Conservation (phyloP, 2,329 filamentous ascomycete genomes). For the Fusarium coffeatum region DNA sequence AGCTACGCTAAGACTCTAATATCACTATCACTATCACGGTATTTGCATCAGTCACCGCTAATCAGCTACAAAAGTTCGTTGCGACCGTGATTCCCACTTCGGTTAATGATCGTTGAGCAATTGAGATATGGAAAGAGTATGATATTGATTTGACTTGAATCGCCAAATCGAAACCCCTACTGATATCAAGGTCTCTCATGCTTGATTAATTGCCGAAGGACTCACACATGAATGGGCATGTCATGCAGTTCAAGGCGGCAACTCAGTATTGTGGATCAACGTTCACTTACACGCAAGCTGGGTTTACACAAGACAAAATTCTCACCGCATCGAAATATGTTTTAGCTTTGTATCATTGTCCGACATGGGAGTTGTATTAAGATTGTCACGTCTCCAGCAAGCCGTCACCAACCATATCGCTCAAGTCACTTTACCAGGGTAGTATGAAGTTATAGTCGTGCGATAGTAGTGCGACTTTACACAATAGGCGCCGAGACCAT, state of each 20-base stretch:
- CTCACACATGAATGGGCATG: too few species aligned
- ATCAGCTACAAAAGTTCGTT: constrained; percentile 9
- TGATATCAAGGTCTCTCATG: not conserved
- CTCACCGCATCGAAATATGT: constrained; percentile 27
- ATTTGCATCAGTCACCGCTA: constrained; percentile 5
- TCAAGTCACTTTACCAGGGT: constrained; percentile 17
- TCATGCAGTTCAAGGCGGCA: not conserved
- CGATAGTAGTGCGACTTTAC: constrained; percentile 36
- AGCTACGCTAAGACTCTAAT: not conserved
- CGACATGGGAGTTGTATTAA: constrained; percentile 11
- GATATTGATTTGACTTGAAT: not conserved
- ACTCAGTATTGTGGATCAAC: not conserved
- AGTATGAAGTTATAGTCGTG: constrained; percentile 34
- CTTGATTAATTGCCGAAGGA: too few species aligned
- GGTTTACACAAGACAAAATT: not conserved
- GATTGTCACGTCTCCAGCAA: constrained; percentile 25
- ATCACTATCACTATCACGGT: constrained; percentile 33
- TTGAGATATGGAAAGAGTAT: not conserved
- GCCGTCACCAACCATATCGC: constrained; percentile 35
- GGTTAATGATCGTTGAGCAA: not conserved
- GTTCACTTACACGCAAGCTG: not conserved
- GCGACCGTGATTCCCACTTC: constrained; percentile 1
- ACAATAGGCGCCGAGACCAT: constrained; percentile 32
- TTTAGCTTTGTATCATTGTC: constrained; percentile 5
- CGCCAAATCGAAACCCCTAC: accelerated